Evolutionary conservation across 2,329 filamentous ascomycete genomes (phyloP), one percentile per base, ranked within the genome.

Genomic region (Tolypocladium cylindrosporum): DNA sequence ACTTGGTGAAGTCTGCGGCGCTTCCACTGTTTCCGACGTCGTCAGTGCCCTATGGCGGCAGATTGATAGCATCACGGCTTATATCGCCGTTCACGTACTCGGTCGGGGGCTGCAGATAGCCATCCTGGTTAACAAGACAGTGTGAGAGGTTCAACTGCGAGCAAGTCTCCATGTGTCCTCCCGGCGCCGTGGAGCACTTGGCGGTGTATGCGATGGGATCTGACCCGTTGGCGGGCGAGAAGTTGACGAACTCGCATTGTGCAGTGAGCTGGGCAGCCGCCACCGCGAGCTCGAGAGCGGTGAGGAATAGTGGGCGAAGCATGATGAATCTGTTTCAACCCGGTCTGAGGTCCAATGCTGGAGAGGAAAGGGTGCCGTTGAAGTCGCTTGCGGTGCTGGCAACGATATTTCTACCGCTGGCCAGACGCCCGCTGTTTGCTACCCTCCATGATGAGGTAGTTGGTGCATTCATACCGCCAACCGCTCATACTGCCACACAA

Each of bases 211-310:
- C 13, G 6, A 53, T 40, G n/a, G 55, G 51, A 16, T 36, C 21
- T 1, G 51, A 13, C 4, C 24, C 39, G 13, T 39, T 27, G 42
- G 42, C 42, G 31, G 56, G 48, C n/a, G 42, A 56, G 55, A 59
- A 59, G 43, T 36, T 36, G 51, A 59, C 19, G 27, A 59, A 59
- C 4, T 45, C 19, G 41, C 58, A 59, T 31, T 48, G 55, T 4
- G 34, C 14, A 16, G 27, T 52, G 9, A 59, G 42, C 40, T 57
- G 58, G 10, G 58, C 55, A 3, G 11, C 24, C 16, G 43, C 43
- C 13, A 13, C 10, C 7, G 42, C 55, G 9, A 41, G 34, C 36
- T 36, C 43, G 10, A 57, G 51, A 24, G n/a, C 16, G 19, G 39
- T 24, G 2, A 50, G 27, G 34, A 57, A 16, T 10, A 34, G 34